Evolutionary conservation across 768 basidiomycete genomes (phyloP).

Genomic region (Termitomyces bulborhizus): DNA sequence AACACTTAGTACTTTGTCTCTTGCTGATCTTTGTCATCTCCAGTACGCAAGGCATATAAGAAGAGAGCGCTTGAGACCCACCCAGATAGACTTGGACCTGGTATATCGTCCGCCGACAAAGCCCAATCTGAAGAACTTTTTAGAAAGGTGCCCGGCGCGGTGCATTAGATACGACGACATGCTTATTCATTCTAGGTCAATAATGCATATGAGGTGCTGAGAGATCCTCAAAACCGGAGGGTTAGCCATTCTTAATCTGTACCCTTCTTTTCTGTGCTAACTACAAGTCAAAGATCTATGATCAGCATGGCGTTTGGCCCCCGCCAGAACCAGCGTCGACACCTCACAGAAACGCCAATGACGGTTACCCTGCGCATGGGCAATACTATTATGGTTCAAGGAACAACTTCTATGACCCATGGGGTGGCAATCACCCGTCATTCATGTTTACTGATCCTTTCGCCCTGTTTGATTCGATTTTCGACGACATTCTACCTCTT

Average conservation of each 20-base stretch:
- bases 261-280: not conserved
- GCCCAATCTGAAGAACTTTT: constrained; percentile 51
- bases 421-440: constrained; percentile 22
- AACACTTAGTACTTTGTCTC: not conserved
- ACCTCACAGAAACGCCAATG: constrained; percentile 2
- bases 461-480: constrained; percentile 65
- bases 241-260: constrained; percentile 21
- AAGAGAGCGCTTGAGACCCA: constrained; percentile 67
- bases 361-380: constrained; percentile 14
- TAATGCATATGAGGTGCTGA: constrained; percentile 74
- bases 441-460: constrained; percentile 72
- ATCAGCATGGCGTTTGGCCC: constrained; percentile 70
- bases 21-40: not conserved
- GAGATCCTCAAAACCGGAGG: constrained; percentile 51
- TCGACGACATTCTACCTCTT: constrained; percentile 39
- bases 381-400: constrained; percentile 19
- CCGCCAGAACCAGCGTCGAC: constrained; percentile 36
- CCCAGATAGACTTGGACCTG: constrained; percentile 61
- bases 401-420: constrained; percentile 30
- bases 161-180: not conserved
- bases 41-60: constrained; percentile 79
- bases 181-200: constrained; percentile 41
- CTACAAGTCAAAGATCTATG: constrained; percentile 45
- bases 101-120: constrained; percentile 54
- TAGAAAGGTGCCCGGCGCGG: constrained; percentile 24